phyloP scores from a whole-genome alignment of 2,329 filamentous ascomycete genomes.

The Neurospora sp. region DNA sequence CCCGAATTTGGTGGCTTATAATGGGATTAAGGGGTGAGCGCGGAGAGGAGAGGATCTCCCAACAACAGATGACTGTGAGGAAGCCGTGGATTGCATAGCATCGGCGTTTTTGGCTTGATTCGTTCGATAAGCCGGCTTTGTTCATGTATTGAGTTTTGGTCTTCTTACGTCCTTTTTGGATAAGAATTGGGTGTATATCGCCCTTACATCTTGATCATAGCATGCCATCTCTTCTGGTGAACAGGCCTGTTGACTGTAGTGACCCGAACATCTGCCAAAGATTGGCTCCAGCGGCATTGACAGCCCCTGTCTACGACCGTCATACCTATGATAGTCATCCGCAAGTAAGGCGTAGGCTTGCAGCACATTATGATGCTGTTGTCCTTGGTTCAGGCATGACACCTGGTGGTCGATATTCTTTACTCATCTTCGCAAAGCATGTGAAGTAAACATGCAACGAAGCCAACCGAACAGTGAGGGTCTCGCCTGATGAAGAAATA shows the following conservation, averaged over 20 bases:
- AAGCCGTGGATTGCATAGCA: neutral
- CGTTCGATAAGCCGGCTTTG: neutral
- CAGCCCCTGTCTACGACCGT: neutral
- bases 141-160: neutral
- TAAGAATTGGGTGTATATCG: neutral
- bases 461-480: neutral
- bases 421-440: neutral
- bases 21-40: conserved; percentile 9
- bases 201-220: neutral
- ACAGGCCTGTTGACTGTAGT: too few relatives aligned
- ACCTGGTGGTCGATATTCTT: too few relatives aligned
- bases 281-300: neutral
- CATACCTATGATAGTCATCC: neutral
- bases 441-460: neutral
- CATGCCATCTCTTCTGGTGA: neutral
- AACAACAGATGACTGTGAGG: neutral
- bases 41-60: neutral
- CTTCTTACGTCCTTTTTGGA: neutral
- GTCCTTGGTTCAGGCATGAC: too few relatives aligned
- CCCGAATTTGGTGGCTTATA: conserved; percentile 17
- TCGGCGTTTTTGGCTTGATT: neutral
- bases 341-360: too few relatives aligned
- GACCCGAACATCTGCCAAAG: neutral
- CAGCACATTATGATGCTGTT: too few relatives aligned
- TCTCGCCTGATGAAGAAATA: neutral